Conservation (phyloP, 2,329 filamentous ascomycete species). For the Aspergillus unguis region DNA sequence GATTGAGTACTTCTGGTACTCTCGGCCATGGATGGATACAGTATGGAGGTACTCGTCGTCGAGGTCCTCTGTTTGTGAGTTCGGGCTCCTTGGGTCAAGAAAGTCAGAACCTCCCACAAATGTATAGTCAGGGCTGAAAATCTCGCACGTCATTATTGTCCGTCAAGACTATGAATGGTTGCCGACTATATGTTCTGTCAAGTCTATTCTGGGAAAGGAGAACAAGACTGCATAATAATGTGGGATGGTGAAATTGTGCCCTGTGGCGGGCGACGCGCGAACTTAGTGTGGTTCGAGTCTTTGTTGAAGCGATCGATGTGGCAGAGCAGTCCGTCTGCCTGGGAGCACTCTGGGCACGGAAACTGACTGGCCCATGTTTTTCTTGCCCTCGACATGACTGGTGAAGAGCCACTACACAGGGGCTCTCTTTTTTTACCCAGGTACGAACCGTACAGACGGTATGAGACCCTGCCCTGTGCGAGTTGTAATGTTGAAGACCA, state of each 20-base stretch:
- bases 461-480: constrained; percentile 16
- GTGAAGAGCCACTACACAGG: constrained; percentile 23
- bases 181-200: background rate
- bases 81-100: constrained; percentile 36
- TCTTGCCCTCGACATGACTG: constrained; percentile 19
- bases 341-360: constrained; percentile 22
- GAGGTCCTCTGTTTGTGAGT: constrained; percentile 49
- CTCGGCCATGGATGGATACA: constrained; percentile 59
- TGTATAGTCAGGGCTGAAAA: constrained; percentile 9
- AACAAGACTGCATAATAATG: constrained; percentile 2
- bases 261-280: constrained; percentile 14
- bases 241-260: constrained; percentile 9
- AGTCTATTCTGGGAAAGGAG: constrained; percentile 3
- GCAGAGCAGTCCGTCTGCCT: constrained; percentile 16
- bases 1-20: constrained; percentile 65
- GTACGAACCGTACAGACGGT: constrained; percentile 24
- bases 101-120: constrained; percentile 25
- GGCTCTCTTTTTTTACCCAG: constrained; percentile 27
- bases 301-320: constrained; percentile 27
- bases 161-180: background rate
- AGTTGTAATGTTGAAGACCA: constrained; percentile 2
- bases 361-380: constrained; percentile 21
- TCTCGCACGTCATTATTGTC: constrained; percentile 31
- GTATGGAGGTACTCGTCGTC: constrained; percentile 60
- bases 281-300: constrained; percentile 20